phyloP scores from a whole-genome alignment of 441 rosid genomes.

The Cnidoscolus chayamansa region DNA sequence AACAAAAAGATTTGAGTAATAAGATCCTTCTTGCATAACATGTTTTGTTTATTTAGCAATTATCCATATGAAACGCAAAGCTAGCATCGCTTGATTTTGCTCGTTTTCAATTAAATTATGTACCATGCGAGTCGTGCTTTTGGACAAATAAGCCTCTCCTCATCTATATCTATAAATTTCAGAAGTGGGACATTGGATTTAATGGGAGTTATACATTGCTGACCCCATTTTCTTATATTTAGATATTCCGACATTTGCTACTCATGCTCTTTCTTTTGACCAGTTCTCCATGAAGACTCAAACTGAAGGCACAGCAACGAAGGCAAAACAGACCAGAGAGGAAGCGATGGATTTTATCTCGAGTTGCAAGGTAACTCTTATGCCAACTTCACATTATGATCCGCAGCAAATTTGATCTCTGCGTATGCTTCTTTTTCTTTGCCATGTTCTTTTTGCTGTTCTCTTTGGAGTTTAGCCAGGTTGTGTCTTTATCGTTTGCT shows the following conservation, averaged over 20 bases:
- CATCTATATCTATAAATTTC: background rate
- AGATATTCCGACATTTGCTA: background rate
- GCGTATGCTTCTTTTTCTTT: background rate
- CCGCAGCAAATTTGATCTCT: background rate
- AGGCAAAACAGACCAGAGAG: conserved; percentile 1
- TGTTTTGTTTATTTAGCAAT: background rate
- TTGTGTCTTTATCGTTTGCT: background rate
- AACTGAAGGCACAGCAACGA: background rate
- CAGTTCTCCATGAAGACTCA: background rate
- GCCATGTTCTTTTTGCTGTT: background rate
- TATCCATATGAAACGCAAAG: background rate
- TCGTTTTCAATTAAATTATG: background rate
- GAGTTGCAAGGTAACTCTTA: conserved; percentile 25
- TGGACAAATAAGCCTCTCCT: background rate
- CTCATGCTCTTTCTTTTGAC: background rate
- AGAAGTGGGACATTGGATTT: background rate
- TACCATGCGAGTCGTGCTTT: conserved; percentile 2
- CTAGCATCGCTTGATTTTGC: background rate
- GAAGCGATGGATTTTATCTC: conserved; percentile 29
- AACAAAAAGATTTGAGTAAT: background rate
- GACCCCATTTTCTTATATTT: background rate
- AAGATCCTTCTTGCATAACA: background rate
- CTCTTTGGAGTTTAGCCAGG: background rate
- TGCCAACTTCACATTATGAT: background rate
- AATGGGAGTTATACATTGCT: background rate